Evolutionary conservation across 768 basidiomycete genomes (phyloP), one percentile per base, ranked within the genome.

Genomic region (Russula foetens): DNA sequence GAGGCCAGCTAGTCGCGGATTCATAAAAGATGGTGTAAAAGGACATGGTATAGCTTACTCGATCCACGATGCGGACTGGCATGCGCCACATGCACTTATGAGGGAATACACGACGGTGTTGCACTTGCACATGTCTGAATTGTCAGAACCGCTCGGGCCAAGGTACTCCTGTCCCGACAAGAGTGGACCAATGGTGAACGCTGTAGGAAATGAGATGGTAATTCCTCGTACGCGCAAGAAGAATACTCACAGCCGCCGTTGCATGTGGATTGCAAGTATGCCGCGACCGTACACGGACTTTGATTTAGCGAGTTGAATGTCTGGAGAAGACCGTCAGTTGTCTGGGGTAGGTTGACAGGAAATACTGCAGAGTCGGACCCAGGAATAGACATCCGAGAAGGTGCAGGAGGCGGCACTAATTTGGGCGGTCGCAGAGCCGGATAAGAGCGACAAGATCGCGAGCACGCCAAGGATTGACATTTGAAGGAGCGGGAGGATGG

Each of bases 61-160:
- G n/a, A n/a, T n/a, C n/a, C n/a, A n/a, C n/a, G n/a, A n/a, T n/a
- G n/a, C n/a, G n/a, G n/a, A n/a, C 48, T 49, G 48, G 29, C 59
- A 60, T 11, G 38, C 59, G 3, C 33, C 59, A 12, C 59, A 60
- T 1, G 59, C 59, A 35, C 59, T 60, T 8, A 60, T 5, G 12
- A 55, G 59, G 0, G 33, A 46, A 24, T 60, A 60, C 11, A 2
- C 12, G 17, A 60, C 4, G 2, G 53, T 50, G 41, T 35, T 60
- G 14, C 53, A 60, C 39, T 55, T 44, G 53, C 59, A 60, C 47
- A 44, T 17, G 41, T 55, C 33, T 11, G 2, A 3, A 23, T 15
- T 6, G 19, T 55, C 59, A 17, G 4, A 0, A 21, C 7, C 24
- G 2, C 4, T 29, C 2, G 59, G 53, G 11, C 47, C 41, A 1